Evolutionary conservation across 495 filamentous ascomycete species (phyloP), one percentile per base, ranked within the genome.

Genomic region (Hyaloscypha finlandica): DNA sequence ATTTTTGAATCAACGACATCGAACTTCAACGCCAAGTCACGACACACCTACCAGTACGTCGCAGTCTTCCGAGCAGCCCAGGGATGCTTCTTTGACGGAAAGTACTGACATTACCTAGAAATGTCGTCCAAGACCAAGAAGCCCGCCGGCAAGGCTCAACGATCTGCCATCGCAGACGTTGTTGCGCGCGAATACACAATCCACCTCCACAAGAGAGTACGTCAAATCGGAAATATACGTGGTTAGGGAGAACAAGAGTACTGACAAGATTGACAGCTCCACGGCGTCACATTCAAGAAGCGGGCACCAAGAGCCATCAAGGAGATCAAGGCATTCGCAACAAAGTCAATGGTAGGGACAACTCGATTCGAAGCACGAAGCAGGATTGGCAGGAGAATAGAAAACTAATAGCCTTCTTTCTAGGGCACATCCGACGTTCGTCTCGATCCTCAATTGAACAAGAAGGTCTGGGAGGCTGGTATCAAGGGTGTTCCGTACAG

Each of bases 111-210:
- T 8, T n/a, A 33, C 25, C 3, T 76, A 89, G 85, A 85, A 86
- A 94, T 93, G 91, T 90, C 90, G 83, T 86, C 86, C 78, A 84
- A 81, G 71, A 77, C 79, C 76, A 89, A 90, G 84, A 79, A 83
- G 63, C 70, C 85, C 68, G 85, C 85, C 73, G 86, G 83, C 79
- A 96, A 96, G 89, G 83, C 82, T 74, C 77, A 78, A 74, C 91
- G 94, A 77, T 97, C 93, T 78, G 95, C 95, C 82, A 96, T 98
- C 80, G 90, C 91, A 77, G 94, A 98, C 82, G 96, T 98, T 75
- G 95, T 99, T 77, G 89, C 95, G 67, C 93, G 95, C 86, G 96
- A 99, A 86, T 99, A 98, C 88, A 99, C 95, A 80, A 99, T 99
- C 86, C 94, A 99, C 88, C 83, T 99, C 70, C 95, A 99, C 90